Evolutionary conservation across 1,139 yeast species (phyloP).

Genomic region (Sugiyamaella pinicola): DNA sequence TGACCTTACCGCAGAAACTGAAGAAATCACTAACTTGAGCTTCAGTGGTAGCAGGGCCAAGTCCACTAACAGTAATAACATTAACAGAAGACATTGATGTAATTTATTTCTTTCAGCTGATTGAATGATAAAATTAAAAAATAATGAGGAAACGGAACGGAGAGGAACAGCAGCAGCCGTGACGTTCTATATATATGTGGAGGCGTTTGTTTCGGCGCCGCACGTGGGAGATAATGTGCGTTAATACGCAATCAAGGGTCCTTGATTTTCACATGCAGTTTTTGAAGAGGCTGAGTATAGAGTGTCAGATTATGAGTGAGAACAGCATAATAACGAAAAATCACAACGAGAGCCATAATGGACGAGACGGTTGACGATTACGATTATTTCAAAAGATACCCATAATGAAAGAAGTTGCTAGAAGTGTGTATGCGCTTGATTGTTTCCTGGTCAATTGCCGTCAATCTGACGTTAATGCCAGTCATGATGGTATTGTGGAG

Average conservation of each 20-base stretch:
- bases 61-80: constrained; percentile 54
- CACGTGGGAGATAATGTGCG: constrained; percentile 2
- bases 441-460: too few relatives aligned
- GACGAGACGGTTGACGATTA: too few relatives aligned
- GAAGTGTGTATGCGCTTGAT: too few relatives aligned
- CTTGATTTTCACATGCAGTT: constrained; percentile 3
- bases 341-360: too few relatives aligned
- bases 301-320: too few relatives aligned
- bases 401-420: too few relatives aligned
- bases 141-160: neutral
- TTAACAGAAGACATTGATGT: constrained; percentile 8
- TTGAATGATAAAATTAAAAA: neutral
- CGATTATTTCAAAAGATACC: too few relatives aligned
- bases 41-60: constrained; percentile 57
- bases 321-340: too few relatives aligned
- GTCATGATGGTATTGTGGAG: too few relatives aligned
- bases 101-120: constrained; percentile 4
- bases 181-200: neutral
- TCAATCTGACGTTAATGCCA: too few relatives aligned
- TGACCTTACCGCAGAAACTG: constrained; percentile 74
- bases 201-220: constrained; percentile 13
- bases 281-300: too few relatives aligned
- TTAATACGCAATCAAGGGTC: constrained; percentile 9
- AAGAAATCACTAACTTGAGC: constrained; percentile 68
- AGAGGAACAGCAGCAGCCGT: neutral